Conservation (phyloP, 2,329 filamentous ascomycete genomes). For the Metarhizium robertsii region DNA sequence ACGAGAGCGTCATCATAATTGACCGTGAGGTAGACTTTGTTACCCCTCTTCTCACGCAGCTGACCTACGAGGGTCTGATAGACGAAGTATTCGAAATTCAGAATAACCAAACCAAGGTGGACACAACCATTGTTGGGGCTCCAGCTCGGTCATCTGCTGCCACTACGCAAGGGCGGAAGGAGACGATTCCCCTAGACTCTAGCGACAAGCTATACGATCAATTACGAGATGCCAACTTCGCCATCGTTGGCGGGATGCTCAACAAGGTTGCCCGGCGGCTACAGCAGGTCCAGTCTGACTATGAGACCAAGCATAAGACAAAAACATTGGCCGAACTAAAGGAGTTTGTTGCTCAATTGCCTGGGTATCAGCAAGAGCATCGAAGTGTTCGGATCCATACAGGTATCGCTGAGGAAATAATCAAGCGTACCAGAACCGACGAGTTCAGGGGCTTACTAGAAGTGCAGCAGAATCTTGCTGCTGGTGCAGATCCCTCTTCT, state of each 20-base stretch:
- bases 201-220: conserved; percentile 84
- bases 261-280: conserved; percentile 86
- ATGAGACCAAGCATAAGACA: conserved; percentile 79
- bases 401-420: conserved; percentile 86
- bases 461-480: conserved; percentile 91
- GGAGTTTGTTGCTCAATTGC: conserved; percentile 90
- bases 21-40: conserved; percentile 93
- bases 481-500: conserved; percentile 77
- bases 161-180: conserved; percentile 57
- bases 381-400: conserved; percentile 89
- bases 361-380: conserved; percentile 86
- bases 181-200: conserved; percentile 81
- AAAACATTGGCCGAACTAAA: conserved; percentile 87
- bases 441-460: conserved; percentile 82
- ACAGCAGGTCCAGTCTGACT: conserved; percentile 73
- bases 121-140: conserved; percentile 80
- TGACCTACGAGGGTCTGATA: conserved; percentile 93
- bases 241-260: conserved; percentile 78
- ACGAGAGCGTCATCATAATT: conserved; percentile 88
- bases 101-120: conserved; percentile 87
- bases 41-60: conserved; percentile 82
- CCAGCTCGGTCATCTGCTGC: conserved; percentile 52
- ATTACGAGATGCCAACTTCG: conserved; percentile 87
- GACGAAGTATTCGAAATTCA: conserved; percentile 89
- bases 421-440: conserved; percentile 84